Base-by-base conservation (phyloP, 768 basidiomycete genomes). In the Amanita subjunquillea region DNA sequence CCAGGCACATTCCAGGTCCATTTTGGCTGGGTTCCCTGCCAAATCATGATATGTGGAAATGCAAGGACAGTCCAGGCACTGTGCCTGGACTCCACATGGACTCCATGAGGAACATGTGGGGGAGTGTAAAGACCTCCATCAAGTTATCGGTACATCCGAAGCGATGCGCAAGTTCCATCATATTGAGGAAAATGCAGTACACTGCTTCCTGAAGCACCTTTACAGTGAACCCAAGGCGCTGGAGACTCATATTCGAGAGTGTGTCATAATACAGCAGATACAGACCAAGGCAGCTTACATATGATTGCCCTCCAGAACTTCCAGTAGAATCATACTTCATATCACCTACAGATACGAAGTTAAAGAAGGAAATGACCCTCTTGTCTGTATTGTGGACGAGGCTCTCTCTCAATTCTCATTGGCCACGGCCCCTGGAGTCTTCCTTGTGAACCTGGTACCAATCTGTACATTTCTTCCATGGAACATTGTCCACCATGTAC, bases 151-250 rank as follows among this genome's bases (percentile, higher is more conserved):
- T 7, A 73, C 63, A 27, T 59, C 59, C n/a, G 59, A 57, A 36
- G 60, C 64, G 22, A 70, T 72, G 67, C 62, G 64, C 10, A 61
- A 67, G 32, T 74, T 72, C 57, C 62, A 68, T 51, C 64, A 65
- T 25, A 59, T 68, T 13, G 69, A 73, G 51, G 71, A 76, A 55
- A 48, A 54, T 5, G 71, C 75, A 55, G 71, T 70, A 5, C 68
- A 60, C 20, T 60, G 59, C 38, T 73, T 77, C 53, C 57, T 76
- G 36, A 66, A 67, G 50, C 60, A 63, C n/a, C 53, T 75, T 12
- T 54, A 75, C 48, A 58, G 53, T 23, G 61, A 64, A 6, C 72
- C 73, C 2, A 59, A 66, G n/a, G 62, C 63, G 20, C 58, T 75
- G 17, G 17, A 25, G 55, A 56, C 57, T n/a, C 68, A 71, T 56